Evolutionary conservation across 129 eudicot genomes (phyloP).

Genomic region (Kitagawia praeruptora): DNA sequence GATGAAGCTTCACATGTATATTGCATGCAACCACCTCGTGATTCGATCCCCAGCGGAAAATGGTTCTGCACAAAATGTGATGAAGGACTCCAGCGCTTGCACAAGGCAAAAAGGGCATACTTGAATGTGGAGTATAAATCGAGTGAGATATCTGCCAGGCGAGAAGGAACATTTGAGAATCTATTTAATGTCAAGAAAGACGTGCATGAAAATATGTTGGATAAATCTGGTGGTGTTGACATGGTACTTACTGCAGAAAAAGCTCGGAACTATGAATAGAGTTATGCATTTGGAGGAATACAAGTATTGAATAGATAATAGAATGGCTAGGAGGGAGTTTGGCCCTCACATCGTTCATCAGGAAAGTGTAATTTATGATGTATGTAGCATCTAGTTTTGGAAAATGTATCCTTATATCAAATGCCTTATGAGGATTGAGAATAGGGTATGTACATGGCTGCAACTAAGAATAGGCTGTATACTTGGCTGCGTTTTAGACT

Average conservation of each 20-base stretch:
- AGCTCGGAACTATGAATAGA: slow-evolving; percentile 38
- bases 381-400: not conserved
- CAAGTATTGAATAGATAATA: not conserved
- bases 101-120: slow-evolving; percentile 32
- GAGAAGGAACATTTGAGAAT: not conserved
- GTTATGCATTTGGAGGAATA: slow-evolving; percentile 15
- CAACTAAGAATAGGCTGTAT: not conserved
- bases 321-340: not conserved
- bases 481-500: not conserved
- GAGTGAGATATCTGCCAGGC: slow-evolving; percentile 20
- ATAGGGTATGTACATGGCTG: not conserved
- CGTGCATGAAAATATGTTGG: slow-evolving; percentile 12
- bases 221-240: slow-evolving; percentile 58
- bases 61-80: slow-evolving; percentile 80
- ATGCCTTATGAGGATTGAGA: not conserved
- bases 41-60: slow-evolving; percentile 49
- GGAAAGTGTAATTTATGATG: not conserved
- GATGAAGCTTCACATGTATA: slow-evolving; percentile 82
- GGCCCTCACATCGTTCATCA: not conserved
- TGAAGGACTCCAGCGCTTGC: slow-evolving; percentile 38
- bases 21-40: slow-evolving; percentile 58
- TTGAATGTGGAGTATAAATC: slow-evolving; percentile 26
- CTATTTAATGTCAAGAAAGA: not conserved
- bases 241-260: slow-evolving; percentile 73
- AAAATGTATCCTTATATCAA: not conserved